A percentile compares a stretch with the other conserved stretches of the same genome.
These are phyloP conservation scores for Saccharomycopsis capsularis DNA, from an alignment of 805 yeast species.

Conservation along the genomic window DNA sequence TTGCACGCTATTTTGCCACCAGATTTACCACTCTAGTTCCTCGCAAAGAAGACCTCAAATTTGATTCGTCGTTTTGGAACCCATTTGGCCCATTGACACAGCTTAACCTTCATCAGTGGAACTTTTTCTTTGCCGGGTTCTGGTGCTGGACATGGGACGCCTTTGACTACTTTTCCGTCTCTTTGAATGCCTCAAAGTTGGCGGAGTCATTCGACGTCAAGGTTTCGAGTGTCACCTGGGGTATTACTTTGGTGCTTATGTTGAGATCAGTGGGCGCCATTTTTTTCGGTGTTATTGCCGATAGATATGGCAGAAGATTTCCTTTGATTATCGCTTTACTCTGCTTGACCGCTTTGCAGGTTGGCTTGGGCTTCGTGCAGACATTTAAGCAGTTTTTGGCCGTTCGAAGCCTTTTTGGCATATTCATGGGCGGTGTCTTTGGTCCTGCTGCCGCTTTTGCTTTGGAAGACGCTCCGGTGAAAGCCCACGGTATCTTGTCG, in stretches of 20 bases:
- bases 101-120: slow-evolving; percentile 42
- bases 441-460: slow-evolving; percentile 63
- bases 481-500: slow-evolving; percentile 53
- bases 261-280: slow-evolving; percentile 60
- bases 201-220: slow-evolving; percentile 41
- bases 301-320: slow-evolving; percentile 54
- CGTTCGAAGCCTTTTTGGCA: slow-evolving; percentile 56
- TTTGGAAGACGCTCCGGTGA: slow-evolving; percentile 54
- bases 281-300: slow-evolving; percentile 53
- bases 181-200: slow-evolving; percentile 45
- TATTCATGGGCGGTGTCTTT: slow-evolving; percentile 52
- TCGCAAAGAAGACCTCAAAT: slow-evolving; percentile 7
- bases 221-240: slow-evolving; percentile 58
- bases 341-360: slow-evolving; percentile 46
- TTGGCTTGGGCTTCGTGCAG: slow-evolving; percentile 56
- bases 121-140: slow-evolving; percentile 51
- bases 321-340: slow-evolving; percentile 43
- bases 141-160: slow-evolving; percentile 69
- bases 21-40: slow-evolving; percentile 14
- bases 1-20: slow-evolving; percentile 7
- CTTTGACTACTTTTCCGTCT: slow-evolving; percentile 60
- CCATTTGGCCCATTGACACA: slow-evolving; percentile 33
- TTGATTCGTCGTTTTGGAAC: slow-evolving; percentile 9
- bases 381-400: slow-evolving; percentile 53
- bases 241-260: slow-evolving; percentile 63